Base-by-base conservation (phyloP, 345 rosid species). In the Citrus sinensis region DNA sequence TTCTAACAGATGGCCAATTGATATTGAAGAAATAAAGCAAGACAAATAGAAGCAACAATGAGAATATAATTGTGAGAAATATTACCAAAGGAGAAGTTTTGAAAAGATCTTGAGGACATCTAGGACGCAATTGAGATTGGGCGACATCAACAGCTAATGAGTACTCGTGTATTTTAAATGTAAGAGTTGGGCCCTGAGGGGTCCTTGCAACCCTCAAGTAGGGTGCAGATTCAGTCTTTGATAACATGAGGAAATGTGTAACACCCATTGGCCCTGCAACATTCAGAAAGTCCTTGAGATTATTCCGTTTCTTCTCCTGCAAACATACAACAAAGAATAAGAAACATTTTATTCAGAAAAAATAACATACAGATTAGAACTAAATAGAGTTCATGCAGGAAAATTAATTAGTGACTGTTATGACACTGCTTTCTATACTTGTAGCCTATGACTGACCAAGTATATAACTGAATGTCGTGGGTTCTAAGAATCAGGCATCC, bases 211-310 rank as follows among this genome's bases (percentile, higher is more conserved):
- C 96, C 84, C 91, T 89, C 74, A 92, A 70, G 86, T 87, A 82
- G 62, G 97, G 87, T 17, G 90, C 87, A 74, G 92, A 78, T 1
- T 87, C 88, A 24, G 97, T 91, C 82, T 96, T 94, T 9, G 97
- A 86, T 59, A 94, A 74, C 42, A 94, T 89, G 77, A 94, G 98
- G 76, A 96, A 94, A 86, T 92, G 98, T 0, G 98, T 89, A 27
- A 96, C 97, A 81, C 98, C 97, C 98, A 97, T 94, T 30, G 98
- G 98, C 39, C 98, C 93, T 19, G 97, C 93, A 80, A 94, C 95
- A 80, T 92, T 94, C 85, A 96, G 79, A 80, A 91, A 92, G 80
- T 94, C 98, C 74, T 80, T 91, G 61, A 96, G 89, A 84, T 78
- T 93, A 83, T 92, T 91, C 79, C 95, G 83, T 78, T 87, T 96